Conservation (phyloP, 139 green algal genomes). For the Eudorina sp. region DNA sequence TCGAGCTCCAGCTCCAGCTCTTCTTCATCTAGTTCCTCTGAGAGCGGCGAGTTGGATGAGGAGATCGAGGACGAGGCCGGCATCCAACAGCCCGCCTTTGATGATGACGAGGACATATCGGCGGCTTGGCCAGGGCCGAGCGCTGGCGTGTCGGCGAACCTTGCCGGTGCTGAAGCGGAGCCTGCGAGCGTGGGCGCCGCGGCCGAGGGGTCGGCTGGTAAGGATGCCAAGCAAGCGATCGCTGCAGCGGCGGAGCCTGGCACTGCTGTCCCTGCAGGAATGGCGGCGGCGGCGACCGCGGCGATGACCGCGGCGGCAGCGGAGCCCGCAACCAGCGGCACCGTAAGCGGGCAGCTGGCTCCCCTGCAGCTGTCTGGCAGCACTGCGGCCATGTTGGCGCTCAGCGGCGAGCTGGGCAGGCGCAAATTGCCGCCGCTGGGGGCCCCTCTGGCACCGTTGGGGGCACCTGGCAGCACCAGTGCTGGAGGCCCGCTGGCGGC, state of each 20-base stretch:
- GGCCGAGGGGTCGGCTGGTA: neutral
- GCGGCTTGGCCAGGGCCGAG: neutral
- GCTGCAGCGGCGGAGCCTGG: neutral
- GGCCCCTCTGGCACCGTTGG: neutral
- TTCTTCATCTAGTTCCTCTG: neutral
- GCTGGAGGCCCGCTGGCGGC: neutral
- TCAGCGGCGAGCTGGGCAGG: neutral
- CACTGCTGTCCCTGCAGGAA: neutral
- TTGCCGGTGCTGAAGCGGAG: neutral
- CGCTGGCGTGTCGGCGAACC: neutral
- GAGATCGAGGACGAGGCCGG: constrained; percentile 34
- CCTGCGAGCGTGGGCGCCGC: neutral
- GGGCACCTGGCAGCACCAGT: neutral
- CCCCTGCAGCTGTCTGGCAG: constrained; percentile 12
- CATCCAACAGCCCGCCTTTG: constrained; percentile 32
- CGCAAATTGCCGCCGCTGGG: constrained; percentile 42
- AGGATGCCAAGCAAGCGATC: neutral
- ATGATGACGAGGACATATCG: constrained; percentile 12
- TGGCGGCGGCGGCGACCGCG: neutral
- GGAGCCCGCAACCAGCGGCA: constrained; percentile 26
- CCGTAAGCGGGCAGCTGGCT: neutral
- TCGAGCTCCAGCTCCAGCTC: neutral
- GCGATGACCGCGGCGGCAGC: neutral
- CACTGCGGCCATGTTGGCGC: constrained; percentile 1
- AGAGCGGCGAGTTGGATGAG: constrained; percentile 30